Conservation (phyloP, 352 stramenopile genomes). For the Pythium myriotylum region DNA sequence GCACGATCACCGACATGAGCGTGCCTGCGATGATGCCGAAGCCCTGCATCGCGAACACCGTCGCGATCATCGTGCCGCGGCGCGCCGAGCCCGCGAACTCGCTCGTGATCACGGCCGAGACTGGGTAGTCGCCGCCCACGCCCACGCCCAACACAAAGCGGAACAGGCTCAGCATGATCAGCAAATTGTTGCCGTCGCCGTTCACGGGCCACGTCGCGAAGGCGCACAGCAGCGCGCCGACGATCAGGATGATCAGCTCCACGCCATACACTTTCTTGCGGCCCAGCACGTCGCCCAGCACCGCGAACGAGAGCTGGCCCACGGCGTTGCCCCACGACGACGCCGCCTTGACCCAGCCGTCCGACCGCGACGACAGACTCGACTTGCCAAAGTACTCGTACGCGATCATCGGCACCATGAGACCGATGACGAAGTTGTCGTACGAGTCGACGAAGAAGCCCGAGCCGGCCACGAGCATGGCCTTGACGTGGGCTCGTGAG, state of each 20-base stretch:
- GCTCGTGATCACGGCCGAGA: slow-evolving; percentile 55
- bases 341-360: slow-evolving; percentile 49
- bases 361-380: slow-evolving; percentile 31
- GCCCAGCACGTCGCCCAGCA: slow-evolving; percentile 49
- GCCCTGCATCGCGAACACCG: slow-evolving; percentile 53
- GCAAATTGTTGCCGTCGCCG: slow-evolving; percentile 44
- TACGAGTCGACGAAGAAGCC: slow-evolving; percentile 63
- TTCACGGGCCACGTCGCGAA: slow-evolving; percentile 43
- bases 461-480: slow-evolving; percentile 40
- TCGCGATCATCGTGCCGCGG: slow-evolving; percentile 49
- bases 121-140: slow-evolving; percentile 38
- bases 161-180: slow-evolving; percentile 55
- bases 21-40: slow-evolving; percentile 45
- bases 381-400: slow-evolving; percentile 54
- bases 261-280: slow-evolving; percentile 54
- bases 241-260: slow-evolving; percentile 50
- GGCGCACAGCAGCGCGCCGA: slow-evolving; percentile 21
- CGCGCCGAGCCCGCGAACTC: slow-evolving; percentile 47
- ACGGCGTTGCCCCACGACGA: slow-evolving; percentile 31
- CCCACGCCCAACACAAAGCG: slow-evolving; percentile 56
- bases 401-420: slow-evolving; percentile 36
- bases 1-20: slow-evolving; percentile 32
- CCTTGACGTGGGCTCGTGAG: slow-evolving; percentile 47
- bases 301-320: slow-evolving; percentile 51
- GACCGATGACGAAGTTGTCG: slow-evolving; percentile 57